These are phyloP conservation scores for Dendrobium chrysotoxum DNA, from an alignment of 106 monocot genomes.

Conservation along the genomic window DNA sequence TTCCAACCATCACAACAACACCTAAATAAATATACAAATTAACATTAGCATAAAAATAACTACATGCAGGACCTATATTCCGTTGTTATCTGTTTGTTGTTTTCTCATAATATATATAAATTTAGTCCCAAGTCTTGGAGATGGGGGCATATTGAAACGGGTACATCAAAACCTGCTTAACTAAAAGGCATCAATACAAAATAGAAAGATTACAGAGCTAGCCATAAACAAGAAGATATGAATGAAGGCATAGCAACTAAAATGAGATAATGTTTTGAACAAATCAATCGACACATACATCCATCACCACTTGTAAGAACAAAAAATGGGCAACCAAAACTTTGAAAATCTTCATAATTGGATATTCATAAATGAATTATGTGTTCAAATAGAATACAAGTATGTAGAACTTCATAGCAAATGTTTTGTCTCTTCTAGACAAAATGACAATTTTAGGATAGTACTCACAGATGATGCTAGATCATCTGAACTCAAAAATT, in stretches of 20 bases:
- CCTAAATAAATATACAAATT: not conserved
- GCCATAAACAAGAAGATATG: too few species aligned
- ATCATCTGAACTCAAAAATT: constrained; percentile 91
- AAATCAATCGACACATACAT: too few species aligned
- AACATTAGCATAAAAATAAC: not conserved
- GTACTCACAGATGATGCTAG: constrained; percentile 97
- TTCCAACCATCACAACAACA: not conserved
- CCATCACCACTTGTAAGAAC: too few species aligned
- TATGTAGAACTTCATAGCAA: too few species aligned
- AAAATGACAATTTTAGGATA: too few species aligned
- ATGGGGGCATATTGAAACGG: not conserved
- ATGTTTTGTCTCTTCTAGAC: too few species aligned
- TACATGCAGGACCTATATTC: not conserved
- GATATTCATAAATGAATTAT: too few species aligned
- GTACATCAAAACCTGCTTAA: not conserved
- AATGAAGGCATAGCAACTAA: too few species aligned
- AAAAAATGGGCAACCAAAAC: too few species aligned
- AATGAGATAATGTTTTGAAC: too few species aligned
- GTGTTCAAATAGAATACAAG: too few species aligned
- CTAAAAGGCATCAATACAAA: not conserved
- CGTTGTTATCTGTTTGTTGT: not conserved
- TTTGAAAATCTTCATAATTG: too few species aligned
- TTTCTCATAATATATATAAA: not conserved
- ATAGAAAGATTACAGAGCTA: not conserved
- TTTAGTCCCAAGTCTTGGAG: not conserved